Evolutionary conservation across 2,329 filamentous ascomycete species (phyloP).

Genomic region (Zymoseptoria tritici): DNA sequence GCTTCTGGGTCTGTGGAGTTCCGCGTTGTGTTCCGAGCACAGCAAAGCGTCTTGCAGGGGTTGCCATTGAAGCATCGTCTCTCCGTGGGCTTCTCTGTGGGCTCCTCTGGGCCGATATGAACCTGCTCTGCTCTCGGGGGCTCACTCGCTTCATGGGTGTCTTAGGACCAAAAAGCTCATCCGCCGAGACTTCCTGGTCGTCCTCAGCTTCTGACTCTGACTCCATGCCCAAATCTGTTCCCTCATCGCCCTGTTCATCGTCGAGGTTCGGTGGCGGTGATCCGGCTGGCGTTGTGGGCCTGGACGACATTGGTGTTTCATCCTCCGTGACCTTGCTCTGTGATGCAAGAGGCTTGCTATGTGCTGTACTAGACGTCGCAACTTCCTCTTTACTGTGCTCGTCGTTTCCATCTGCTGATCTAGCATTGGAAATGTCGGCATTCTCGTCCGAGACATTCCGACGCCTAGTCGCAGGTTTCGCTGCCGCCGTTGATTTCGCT

Average conservation of each 20-base stretch:
- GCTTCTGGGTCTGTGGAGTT: constrained; percentile 24
- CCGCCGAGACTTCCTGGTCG: constrained; percentile 18
- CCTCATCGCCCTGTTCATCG: constrained; percentile 6
- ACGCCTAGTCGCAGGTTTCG: constrained; percentile 11
- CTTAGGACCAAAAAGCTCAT: constrained; percentile 29
- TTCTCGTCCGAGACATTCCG: constrained; percentile 28
- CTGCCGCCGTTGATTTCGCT: constrained; percentile 2
- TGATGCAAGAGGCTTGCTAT: not conserved
- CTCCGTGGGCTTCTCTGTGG: constrained; percentile 1
- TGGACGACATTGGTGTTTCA: constrained; percentile 18
- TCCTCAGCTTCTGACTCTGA: constrained; percentile 7
- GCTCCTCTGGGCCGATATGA: constrained; percentile 14
- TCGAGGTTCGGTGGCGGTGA: constrained; percentile 8
- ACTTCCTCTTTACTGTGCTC: constrained; percentile 1
- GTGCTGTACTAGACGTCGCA: constrained; percentile 2
- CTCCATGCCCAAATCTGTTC: constrained; percentile 6
- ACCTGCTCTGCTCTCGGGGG: constrained; percentile 11
- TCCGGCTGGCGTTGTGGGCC: constrained; percentile 18
- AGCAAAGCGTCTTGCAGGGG: constrained; percentile 15
- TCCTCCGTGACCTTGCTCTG: constrained; percentile 6
- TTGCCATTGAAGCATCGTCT: constrained; percentile 13
- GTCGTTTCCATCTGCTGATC: constrained; percentile 5
- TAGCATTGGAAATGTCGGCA: constrained; percentile 13
- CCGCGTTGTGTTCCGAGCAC: constrained; percentile 14
- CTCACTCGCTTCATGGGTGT: constrained; percentile 27